phyloP scores from a whole-genome alignment of 2,329 filamentous ascomycete species.

The Penicillium brasilianum region DNA sequence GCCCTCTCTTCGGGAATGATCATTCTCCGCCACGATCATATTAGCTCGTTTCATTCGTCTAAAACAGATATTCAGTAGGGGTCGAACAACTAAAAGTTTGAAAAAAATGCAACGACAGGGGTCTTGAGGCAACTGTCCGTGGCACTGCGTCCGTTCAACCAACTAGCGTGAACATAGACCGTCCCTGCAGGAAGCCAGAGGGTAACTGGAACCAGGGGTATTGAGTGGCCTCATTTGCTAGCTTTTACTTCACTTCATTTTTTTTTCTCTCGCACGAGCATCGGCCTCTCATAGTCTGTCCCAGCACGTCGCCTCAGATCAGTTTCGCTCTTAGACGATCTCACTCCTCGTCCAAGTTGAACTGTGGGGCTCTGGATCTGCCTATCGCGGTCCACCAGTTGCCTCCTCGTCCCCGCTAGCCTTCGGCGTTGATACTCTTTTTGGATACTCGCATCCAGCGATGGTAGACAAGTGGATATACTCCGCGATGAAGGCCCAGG shows the following conservation, averaged over 20 bases:
- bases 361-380: conserved; percentile 29
- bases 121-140: neutral
- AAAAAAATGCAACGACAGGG: neutral
- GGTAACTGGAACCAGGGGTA: neutral
- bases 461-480: conserved; percentile 9
- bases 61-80: neutral
- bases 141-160: neutral
- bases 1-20: neutral
- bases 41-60: neutral
- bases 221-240: neutral
- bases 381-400: conserved; percentile 25
- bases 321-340: conserved; percentile 19
- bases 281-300: conserved; percentile 11
- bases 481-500: conserved; percentile 2
- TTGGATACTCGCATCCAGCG: conserved; percentile 22
- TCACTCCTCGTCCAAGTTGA: conserved; percentile 12
- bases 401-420: conserved; percentile 11
- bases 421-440: conserved; percentile 30
- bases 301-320: conserved; percentile 13
- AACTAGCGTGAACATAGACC: neutral
- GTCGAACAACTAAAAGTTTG: neutral
- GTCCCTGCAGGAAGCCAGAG: conserved; percentile 6
- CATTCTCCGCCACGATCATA: neutral
- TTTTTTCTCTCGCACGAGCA: neutral
- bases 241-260: neutral